These are phyloP conservation scores for Sporothrix pseudoabietina DNA, from an alignment of 2,329 filamentous ascomycete genomes.

Conservation along the genomic window DNA sequence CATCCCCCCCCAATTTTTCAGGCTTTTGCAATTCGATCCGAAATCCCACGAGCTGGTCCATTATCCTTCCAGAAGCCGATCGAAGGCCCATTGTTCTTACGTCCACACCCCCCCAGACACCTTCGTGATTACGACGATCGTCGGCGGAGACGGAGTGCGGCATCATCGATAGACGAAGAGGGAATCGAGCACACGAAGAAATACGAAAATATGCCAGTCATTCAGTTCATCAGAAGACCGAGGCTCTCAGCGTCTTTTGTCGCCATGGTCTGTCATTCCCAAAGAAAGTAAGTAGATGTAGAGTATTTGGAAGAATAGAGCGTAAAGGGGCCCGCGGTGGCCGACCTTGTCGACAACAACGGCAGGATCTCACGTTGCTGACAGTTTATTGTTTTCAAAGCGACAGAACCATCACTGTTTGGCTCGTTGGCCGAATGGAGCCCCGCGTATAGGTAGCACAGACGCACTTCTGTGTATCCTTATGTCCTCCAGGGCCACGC, in stretches of 20 bases:
- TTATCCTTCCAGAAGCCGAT: conserved; percentile 11
- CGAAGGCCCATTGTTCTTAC: not conserved
- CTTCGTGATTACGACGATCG: not conserved
- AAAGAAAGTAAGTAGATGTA: not conserved
- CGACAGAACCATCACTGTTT: not conserved
- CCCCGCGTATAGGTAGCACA: not conserved
- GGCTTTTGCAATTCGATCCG: not conserved
- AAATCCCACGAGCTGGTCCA: not conserved
- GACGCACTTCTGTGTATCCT: not conserved
- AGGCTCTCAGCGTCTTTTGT: not conserved
- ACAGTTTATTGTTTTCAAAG: not conserved
- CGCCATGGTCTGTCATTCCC: not conserved
- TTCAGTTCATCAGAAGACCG: not conserved
- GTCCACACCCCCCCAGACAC: not conserved
- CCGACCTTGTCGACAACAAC: not conserved
- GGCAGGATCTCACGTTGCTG: conserved; percentile 18
- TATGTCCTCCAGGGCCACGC: not conserved
- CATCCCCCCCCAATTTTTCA: not conserved
- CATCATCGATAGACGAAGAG: not conserved
- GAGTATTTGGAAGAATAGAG: not conserved
- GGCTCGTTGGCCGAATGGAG: not conserved
- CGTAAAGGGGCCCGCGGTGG: not conserved
- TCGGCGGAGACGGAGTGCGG: not conserved
- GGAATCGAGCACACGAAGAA: not conserved
- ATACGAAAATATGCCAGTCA: not conserved